Base-by-base conservation (phyloP, 2,329 filamentous ascomycete genomes). In the Furcasterigmium furcatum region DNA sequence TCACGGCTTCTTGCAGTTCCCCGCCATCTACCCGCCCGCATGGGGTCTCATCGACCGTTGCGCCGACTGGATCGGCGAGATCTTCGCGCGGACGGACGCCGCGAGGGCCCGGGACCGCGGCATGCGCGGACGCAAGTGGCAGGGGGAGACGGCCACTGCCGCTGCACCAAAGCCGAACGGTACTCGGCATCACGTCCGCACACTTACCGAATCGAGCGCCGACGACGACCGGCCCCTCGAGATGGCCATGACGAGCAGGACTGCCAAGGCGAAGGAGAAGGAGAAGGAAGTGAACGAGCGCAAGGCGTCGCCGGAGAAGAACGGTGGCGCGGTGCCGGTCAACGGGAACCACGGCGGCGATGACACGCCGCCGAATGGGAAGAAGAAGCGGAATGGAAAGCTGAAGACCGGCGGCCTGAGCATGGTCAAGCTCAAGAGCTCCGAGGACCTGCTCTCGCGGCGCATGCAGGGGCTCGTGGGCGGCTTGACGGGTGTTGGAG, bases 1-100 rank as follows among this genome's bases (percentile, higher is more conserved):
- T 4, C 94, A 99, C 58, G 94, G 94, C 1, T 99, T 99, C 65
- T 69, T 96, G 55, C 91, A 96, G 60, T 96, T 99, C 60, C 89
- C 90, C 0, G 76, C 81, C 1, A 74, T 96, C 4, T 99, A 95
- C 55, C 91, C 91, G 0, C 89, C 94, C 9, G 91, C 88, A 1
- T 95, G 91, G 88, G 87, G 85, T 57, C 85, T 95, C 59, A 88
- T 97, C 55, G 82, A 87, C 52, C 80, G 86, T 27, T 88, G 87
- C 51, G 85, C 83, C 0, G 70, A 75, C 14, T 97, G 92, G 92
- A 91, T 96, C 55, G 77, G 85, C 39, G 84, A 91, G 22, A 76
- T 91, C 1, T 92, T 96, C 41, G 67, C 67, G 45, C 72, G 65
- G 29, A 80, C 72, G 3, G 73, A 78, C 18, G 39, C 66, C 58